Evolutionary conservation across 768 basidiomycete species (phyloP).

Genomic region (Baorangia bicolor): DNA sequence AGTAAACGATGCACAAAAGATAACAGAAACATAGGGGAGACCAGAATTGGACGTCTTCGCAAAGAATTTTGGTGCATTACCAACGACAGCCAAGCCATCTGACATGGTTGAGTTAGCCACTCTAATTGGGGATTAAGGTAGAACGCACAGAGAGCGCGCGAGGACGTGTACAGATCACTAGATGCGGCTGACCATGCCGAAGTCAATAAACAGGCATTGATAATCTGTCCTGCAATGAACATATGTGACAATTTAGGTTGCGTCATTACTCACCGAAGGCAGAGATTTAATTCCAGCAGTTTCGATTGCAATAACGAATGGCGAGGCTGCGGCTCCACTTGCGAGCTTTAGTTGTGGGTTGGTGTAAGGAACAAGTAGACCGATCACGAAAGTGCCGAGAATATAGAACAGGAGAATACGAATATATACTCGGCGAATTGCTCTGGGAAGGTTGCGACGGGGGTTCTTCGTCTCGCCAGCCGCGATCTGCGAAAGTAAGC

Average conservation of each 20-base stretch:
- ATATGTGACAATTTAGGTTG: constrained; percentile 5
- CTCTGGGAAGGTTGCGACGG: constrained; percentile 58
- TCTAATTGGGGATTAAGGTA: neutral
- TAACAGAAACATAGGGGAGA: constrained; percentile 71
- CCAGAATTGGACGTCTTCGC: constrained; percentile 65
- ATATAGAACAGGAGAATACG: constrained; percentile 84
- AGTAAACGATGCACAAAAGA: constrained; percentile 66
- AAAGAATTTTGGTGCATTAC: constrained; percentile 85
- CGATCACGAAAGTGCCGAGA: constrained; percentile 69
- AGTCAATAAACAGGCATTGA: constrained; percentile 80
- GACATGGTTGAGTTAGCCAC: neutral
- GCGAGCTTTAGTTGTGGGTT: constrained; percentile 50
- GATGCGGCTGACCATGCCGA: constrained; percentile 93
- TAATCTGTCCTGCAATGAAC: constrained; percentile 46
- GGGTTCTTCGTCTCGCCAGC: constrained; percentile 93
- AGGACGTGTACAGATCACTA: constrained; percentile 87
- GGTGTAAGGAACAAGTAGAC: constrained; percentile 78
- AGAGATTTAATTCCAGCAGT: constrained; percentile 83
- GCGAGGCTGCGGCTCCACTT: constrained; percentile 65
- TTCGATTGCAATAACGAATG: constrained; percentile 89
- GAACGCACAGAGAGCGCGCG: constrained; percentile 75
- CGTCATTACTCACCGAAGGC: constrained; percentile 57
- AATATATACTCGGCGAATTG: constrained; percentile 60
- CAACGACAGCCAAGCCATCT: constrained; percentile 79
- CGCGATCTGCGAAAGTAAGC: constrained; percentile 54